phyloP scores from a whole-genome alignment of 2,329 filamentous ascomycete genomes.

The Rhinocladiella mackenziei region DNA sequence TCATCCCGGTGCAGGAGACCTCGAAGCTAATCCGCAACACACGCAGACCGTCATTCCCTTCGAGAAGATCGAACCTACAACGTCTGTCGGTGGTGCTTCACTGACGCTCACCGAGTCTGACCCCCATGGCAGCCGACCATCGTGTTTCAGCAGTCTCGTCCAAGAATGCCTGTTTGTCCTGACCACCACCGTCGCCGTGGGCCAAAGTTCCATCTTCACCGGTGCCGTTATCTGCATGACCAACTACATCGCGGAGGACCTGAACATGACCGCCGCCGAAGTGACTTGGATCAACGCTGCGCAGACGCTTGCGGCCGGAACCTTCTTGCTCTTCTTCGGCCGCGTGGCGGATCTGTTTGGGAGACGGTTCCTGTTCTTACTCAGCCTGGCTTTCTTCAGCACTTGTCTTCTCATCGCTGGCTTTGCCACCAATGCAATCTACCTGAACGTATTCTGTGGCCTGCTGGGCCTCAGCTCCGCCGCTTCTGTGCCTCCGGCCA shows the following conservation, averaged over 20 bases:
- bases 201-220: slow-evolving; percentile 57
- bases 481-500: slow-evolving; percentile 60
- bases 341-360: slow-evolving; percentile 64
- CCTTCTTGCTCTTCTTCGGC: slow-evolving; percentile 64
- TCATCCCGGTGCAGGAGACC: neutral
- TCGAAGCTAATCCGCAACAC: slow-evolving; percentile 10
- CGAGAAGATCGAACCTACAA: slow-evolving; percentile 17
- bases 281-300: slow-evolving; percentile 65
- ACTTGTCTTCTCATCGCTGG: slow-evolving; percentile 56
- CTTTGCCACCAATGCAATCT: slow-evolving; percentile 56
- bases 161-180: slow-evolving; percentile 64
- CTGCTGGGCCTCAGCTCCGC: slow-evolving; percentile 63
- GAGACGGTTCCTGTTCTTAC: slow-evolving; percentile 58
- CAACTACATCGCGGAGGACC: slow-evolving; percentile 55
- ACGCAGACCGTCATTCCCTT: slow-evolving; percentile 7
- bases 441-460: slow-evolving; percentile 60
- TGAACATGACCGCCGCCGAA: slow-evolving; percentile 61
- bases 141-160: slow-evolving; percentile 58
- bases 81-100: slow-evolving; percentile 13
- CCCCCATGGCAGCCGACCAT: slow-evolving; percentile 42
- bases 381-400: slow-evolving; percentile 57
- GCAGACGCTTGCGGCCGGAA: slow-evolving; percentile 58
- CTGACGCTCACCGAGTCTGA: slow-evolving; percentile 12
- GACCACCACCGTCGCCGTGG: slow-evolving; percentile 64
- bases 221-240: slow-evolving; percentile 61